Conservation (phyloP, 2,329 filamentous ascomycete species). For the Macrophomina tecta region DNA sequence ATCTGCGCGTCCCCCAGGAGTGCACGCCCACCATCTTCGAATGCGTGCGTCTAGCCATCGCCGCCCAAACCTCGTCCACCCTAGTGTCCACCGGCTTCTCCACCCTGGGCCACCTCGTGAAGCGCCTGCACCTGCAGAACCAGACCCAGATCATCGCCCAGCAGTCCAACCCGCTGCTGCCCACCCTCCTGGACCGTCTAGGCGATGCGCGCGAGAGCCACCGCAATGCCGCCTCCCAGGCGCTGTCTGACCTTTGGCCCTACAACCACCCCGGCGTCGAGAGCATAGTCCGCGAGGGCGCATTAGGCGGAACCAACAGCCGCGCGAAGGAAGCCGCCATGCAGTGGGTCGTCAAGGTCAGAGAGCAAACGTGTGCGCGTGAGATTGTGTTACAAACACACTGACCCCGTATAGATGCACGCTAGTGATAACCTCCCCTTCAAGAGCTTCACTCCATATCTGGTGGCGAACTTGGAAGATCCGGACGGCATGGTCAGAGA, state of each 20-base stretch:
- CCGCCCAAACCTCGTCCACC: slow-evolving; percentile 72
- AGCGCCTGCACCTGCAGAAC: slow-evolving; percentile 84
- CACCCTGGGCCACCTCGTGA: slow-evolving; percentile 84
- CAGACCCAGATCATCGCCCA: slow-evolving; percentile 72
- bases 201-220: slow-evolving; percentile 89
- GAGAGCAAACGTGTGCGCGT: slow-evolving; percentile 19
- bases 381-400: slow-evolving; percentile 30
- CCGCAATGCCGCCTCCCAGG: slow-evolving; percentile 73
- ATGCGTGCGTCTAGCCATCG: slow-evolving; percentile 75
- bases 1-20: slow-evolving; percentile 82
- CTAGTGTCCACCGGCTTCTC: slow-evolving; percentile 86
- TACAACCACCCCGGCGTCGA: slow-evolving; percentile 77
- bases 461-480: slow-evolving; percentile 89
- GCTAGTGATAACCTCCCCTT: slow-evolving; percentile 80
- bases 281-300: slow-evolving; percentile 76
- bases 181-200: slow-evolving; percentile 80
- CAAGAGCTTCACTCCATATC: slow-evolving; percentile 77
- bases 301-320: slow-evolving; percentile 79
- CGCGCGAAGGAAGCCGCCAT: slow-evolving; percentile 84
- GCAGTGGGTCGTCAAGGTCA: slow-evolving; percentile 81
- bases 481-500: slow-evolving; percentile 88
- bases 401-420: slow-evolving; percentile 68
- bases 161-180: slow-evolving; percentile 74
- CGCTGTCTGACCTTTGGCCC: slow-evolving; percentile 77
- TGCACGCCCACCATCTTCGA: slow-evolving; percentile 79